A percentile compares a stretch with the other conserved stretches of the same genome.
phyloP scores from a whole-genome alignment of 345 rosid species.

The Noccaea bulbosa region DNA sequence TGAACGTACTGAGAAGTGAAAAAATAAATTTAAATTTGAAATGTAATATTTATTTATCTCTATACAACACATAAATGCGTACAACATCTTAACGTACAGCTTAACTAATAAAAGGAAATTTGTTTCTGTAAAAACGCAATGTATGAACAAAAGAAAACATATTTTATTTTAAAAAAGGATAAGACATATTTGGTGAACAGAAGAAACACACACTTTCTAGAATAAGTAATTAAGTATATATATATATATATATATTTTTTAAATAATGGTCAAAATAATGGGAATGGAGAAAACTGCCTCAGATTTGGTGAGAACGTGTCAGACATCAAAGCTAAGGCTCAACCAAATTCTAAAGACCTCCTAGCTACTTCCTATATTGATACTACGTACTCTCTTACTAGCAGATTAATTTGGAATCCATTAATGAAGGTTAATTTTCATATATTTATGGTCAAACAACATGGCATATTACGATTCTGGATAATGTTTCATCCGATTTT shows the following conservation, averaged over 20 bases:
- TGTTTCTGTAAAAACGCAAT: not conserved
- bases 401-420: constrained; percentile 25
- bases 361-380: constrained; percentile 1
- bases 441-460: constrained; percentile 5
- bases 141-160: not conserved
- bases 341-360: constrained; percentile 13
- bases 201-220: not conserved
- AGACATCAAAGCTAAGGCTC: constrained; percentile 38
- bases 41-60: too few species aligned
- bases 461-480: not conserved
- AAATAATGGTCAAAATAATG: constrained; percentile 26
- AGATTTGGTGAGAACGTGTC: constrained; percentile 43
- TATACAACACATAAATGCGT: not conserved
- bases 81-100: not conserved
- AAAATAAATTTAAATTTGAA: too few species aligned
- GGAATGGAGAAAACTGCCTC: constrained; percentile 37
- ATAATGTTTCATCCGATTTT: not conserved
- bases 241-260: too few species aligned
- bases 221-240: not conserved
- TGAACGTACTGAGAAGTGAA: too few species aligned
- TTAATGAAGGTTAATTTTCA: constrained; percentile 18
- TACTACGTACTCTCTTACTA: constrained; percentile 3
- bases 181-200: too few species aligned
- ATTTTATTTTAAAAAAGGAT: too few species aligned
- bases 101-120: not conserved